A percentile compares a stretch with the other conserved stretches of the same genome.
Evolutionary conservation across 2,329 filamentous ascomycete genomes (phyloP).

Genomic region (Nemania sp.): DNA sequence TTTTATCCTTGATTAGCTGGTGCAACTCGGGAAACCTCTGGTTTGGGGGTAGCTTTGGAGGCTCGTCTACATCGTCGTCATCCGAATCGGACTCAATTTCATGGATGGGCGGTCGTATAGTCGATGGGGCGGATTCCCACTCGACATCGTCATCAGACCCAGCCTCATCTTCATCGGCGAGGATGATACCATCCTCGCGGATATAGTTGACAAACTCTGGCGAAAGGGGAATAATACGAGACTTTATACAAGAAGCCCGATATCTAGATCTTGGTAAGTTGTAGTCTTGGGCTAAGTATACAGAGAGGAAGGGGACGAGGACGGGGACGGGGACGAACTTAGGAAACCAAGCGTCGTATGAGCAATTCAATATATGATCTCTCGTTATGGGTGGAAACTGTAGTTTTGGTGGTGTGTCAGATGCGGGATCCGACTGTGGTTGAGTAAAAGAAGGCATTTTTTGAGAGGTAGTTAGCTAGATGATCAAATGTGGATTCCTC

Average conservation of each 20-base stretch:
- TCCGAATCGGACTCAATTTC: slow-evolving; percentile 61
- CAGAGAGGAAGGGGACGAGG: background rate
- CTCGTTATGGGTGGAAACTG: slow-evolving; percentile 84
- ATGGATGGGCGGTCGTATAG: slow-evolving; percentile 53
- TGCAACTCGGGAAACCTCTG: slow-evolving; percentile 78
- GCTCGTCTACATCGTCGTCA: slow-evolving; percentile 65
- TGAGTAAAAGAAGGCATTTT: slow-evolving; percentile 48
- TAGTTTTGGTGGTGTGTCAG: slow-evolving; percentile 40
- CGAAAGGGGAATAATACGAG: slow-evolving; percentile 83
- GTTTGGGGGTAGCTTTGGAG: slow-evolving; percentile 61
- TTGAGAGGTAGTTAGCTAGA: background rate
- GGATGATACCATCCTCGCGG: slow-evolving; percentile 89
- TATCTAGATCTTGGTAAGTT: slow-evolving; percentile 65
- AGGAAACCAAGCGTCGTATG: slow-evolving; percentile 92
- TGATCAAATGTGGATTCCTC: background rate
- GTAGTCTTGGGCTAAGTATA: background rate
- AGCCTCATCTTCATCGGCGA: slow-evolving; percentile 79
- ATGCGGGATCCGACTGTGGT: slow-evolving; percentile 38
- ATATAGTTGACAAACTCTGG: slow-evolving; percentile 85
- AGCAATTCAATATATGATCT: slow-evolving; percentile 92
- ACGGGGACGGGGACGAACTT: slow-evolving; percentile 60
- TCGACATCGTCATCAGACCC: slow-evolving; percentile 64
- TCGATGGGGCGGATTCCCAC: slow-evolving; percentile 60
- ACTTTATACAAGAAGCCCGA: slow-evolving; percentile 83
- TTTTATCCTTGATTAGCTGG: slow-evolving; percentile 78